Percentiles rank a stretch among this genome's conserved stretches.
Evolutionary conservation across 805 yeast species (phyloP).

Genomic region (Kodamaea hsintzibuensis): DNA sequence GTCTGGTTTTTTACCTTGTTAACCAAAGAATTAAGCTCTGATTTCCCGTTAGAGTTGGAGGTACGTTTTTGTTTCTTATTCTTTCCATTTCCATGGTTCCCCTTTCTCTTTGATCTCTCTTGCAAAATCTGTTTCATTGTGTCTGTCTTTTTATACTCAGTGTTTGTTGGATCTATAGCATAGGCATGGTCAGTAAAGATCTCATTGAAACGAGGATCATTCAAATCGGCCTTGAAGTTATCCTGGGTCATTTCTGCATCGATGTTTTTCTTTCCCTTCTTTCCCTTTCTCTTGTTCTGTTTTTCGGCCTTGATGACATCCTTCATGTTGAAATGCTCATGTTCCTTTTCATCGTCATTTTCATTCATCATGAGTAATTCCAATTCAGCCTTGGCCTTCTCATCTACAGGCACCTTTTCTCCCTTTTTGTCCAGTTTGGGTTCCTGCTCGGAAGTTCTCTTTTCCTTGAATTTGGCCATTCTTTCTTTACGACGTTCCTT

Average conservation of each 20-base stretch:
- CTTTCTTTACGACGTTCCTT: constrained; percentile 89
- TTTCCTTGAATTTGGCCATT: constrained; percentile 69
- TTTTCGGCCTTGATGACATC: constrained; percentile 76
- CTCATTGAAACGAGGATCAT: constrained; percentile 84
- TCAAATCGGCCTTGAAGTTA: constrained; percentile 65
- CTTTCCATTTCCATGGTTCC: constrained; percentile 15
- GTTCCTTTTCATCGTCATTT: constrained; percentile 39
- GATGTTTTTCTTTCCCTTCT: constrained; percentile 46
- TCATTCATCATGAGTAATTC: constrained; percentile 74
- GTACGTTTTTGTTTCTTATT: constrained; percentile 18
- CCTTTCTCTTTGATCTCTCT: constrained; percentile 63
- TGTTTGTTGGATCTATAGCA: constrained; percentile 91
- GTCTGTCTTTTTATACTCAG: constrained; percentile 85
- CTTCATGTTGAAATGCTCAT: constrained; percentile 73
- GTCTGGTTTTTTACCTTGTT: constrained; percentile 50
- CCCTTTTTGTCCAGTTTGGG: constrained; percentile 28
- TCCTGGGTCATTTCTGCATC: constrained; percentile 51
- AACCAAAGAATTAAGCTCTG: constrained; percentile 39
- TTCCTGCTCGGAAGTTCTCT: constrained; percentile 49
- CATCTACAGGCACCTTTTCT: constrained; percentile 6
- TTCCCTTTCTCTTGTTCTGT: constrained; percentile 51
- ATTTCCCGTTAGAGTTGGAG: neutral
- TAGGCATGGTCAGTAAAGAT: constrained; percentile 83
- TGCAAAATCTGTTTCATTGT: constrained; percentile 82
- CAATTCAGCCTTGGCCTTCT: constrained; percentile 56